These are phyloP conservation scores for Tranzscheliella williamsii DNA, from an alignment of 1,284 basidiomycete genomes.

Conservation along the genomic window DNA sequence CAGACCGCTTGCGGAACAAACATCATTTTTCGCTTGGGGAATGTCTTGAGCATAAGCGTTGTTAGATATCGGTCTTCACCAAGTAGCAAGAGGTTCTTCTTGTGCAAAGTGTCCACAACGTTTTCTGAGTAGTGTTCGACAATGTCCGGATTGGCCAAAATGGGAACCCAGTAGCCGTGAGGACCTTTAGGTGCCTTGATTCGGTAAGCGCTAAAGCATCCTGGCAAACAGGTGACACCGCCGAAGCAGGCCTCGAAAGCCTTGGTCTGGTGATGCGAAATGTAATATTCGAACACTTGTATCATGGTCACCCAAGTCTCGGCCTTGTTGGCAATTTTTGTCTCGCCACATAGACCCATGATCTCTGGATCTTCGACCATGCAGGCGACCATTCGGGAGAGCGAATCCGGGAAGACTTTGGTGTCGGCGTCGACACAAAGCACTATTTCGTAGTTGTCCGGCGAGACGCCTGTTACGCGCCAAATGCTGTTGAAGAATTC, in stretches of 20 bases:
- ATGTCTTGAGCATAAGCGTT: slow-evolving; percentile 64
- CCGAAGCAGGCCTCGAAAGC: slow-evolving; percentile 63
- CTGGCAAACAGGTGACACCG: slow-evolving; percentile 64
- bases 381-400: slow-evolving; percentile 63
- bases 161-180: slow-evolving; percentile 63
- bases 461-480: slow-evolving; percentile 63
- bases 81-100: slow-evolving; percentile 64
- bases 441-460: slow-evolving; percentile 63
- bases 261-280: slow-evolving; percentile 89
- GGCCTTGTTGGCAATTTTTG: slow-evolving; percentile 64
- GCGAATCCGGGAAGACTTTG: slow-evolving; percentile 63
- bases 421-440: slow-evolving; percentile 65
- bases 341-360: slow-evolving; percentile 65
- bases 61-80: slow-evolving; percentile 65
- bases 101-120: slow-evolving; percentile 64
- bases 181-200: slow-evolving; percentile 64
- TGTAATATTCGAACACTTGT: slow-evolving; percentile 92
- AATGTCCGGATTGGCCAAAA: slow-evolving; percentile 63
- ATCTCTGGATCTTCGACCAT: slow-evolving; percentile 65
- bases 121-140: slow-evolving; percentile 65
- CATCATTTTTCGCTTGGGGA: slow-evolving; percentile 65
- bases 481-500: slow-evolving; percentile 65
- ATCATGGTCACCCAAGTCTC: slow-evolving; percentile 65
- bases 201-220: slow-evolving; percentile 64
- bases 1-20: slow-evolving; percentile 63